These are phyloP conservation scores for Diutina catenulata DNA, from an alignment of 1,139 yeast species.

Conservation along the genomic window DNA sequence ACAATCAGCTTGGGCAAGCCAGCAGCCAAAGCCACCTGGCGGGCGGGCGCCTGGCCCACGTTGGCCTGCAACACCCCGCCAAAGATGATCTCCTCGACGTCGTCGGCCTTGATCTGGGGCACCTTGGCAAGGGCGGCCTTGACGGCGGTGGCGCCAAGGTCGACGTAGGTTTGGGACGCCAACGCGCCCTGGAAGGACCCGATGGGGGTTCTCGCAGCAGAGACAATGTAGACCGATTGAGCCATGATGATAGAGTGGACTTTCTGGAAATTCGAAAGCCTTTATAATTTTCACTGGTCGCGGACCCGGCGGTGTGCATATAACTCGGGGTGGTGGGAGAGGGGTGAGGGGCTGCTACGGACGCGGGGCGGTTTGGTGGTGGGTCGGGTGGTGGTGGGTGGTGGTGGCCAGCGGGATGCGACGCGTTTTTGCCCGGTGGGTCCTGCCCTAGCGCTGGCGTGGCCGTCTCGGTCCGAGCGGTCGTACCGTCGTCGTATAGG, in stretches of 20 bases:
- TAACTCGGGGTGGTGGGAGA: too few species aligned
- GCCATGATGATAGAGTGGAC: conserved; percentile 1
- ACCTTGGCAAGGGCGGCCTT: conserved; percentile 77
- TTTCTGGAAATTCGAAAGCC: too few species aligned
- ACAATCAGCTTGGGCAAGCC: conserved; percentile 71
- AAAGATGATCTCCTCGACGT: conserved; percentile 81
- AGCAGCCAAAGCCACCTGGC: conserved; percentile 90
- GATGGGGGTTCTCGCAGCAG: conserved; percentile 89
- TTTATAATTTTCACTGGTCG: too few species aligned
- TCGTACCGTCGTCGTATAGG: too few species aligned
- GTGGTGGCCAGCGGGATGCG: too few species aligned
- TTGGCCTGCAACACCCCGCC: conserved; percentile 93
- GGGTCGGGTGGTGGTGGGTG: too few species aligned
- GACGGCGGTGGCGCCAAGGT: conserved; percentile 87
- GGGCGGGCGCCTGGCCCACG: conserved; percentile 95
- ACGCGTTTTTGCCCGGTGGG: too few species aligned
- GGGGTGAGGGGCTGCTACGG: too few species aligned
- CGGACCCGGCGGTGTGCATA: too few species aligned
- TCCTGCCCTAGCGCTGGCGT: too few species aligned
- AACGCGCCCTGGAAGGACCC: conserved; percentile 84
- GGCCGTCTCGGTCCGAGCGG: too few species aligned
- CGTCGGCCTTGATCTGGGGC: conserved; percentile 65
- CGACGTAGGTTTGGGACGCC: conserved; percentile 63
- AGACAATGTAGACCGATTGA: conserved; percentile 67
- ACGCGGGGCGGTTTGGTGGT: too few species aligned